Evolutionary conservation across 2,329 filamentous ascomycete genomes (phyloP).

Genomic region (Leptographium flavum): DNA sequence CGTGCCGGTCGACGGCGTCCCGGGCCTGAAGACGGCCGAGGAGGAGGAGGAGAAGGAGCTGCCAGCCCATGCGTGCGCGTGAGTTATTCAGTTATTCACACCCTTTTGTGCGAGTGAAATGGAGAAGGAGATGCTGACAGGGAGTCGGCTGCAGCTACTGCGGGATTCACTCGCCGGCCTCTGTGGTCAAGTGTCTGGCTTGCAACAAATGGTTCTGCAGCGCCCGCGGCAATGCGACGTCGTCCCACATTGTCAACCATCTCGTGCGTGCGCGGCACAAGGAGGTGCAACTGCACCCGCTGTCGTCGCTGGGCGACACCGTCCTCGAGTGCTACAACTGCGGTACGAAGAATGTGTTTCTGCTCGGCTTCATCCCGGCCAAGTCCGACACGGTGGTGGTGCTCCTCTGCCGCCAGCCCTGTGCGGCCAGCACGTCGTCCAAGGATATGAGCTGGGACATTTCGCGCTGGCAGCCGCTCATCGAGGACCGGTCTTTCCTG

Average conservation of each 20-base stretch:
- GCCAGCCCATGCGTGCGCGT: constrained; percentile 91
- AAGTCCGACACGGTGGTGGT: constrained; percentile 98
- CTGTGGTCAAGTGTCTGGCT: constrained; percentile 87
- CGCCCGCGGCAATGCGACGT: constrained; percentile 88
- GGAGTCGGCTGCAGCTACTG: constrained; percentile 54
- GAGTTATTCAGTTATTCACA: constrained; percentile 27
- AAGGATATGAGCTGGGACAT: constrained; percentile 99
- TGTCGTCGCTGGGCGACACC: constrained; percentile 86
- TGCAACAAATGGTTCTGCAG: constrained; percentile 99
- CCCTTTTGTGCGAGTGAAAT: neutral
- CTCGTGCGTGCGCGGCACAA: constrained; percentile 94
- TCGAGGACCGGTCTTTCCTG: constrained; percentile 90
- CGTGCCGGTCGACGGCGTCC: constrained; percentile 62
- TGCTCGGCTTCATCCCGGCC: constrained; percentile 93
- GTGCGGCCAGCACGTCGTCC: constrained; percentile 82
- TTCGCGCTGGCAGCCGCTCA: constrained; percentile 91
- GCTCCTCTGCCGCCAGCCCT: constrained; percentile 88
- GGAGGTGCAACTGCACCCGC: constrained; percentile 92
- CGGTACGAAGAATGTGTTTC: constrained; percentile 96
- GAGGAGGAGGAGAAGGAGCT: constrained; percentile 87
- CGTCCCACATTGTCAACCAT: constrained; percentile 96
- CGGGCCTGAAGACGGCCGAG: constrained; percentile 43
- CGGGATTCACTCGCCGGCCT: constrained; percentile 89
- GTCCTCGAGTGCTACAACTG: constrained; percentile 98
- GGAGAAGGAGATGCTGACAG: neutral